A percentile compares a stretch with the other conserved stretches of the same genome.
Evolutionary conservation across 495 filamentous ascomycete species (phyloP).

Genomic region (Niebla homalea): DNA sequence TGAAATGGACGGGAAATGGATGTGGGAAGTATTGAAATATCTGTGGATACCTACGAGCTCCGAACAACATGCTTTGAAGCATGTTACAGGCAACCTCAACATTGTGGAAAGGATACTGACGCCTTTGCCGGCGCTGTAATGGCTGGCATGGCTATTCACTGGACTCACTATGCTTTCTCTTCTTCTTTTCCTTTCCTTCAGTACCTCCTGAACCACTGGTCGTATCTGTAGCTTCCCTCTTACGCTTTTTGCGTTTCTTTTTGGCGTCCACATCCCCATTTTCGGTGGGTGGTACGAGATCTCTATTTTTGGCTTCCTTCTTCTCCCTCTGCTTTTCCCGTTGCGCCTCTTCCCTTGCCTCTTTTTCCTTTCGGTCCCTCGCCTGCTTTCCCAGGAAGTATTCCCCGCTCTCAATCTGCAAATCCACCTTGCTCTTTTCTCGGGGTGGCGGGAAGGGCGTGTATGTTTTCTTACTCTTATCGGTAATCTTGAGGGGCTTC

Average conservation of each 20-base stretch:
- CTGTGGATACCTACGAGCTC: too few species aligned
- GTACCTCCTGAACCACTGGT: constrained; percentile 30
- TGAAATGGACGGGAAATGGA: too few species aligned
- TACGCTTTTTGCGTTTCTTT: constrained; percentile 44
- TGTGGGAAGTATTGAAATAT: too few species aligned
- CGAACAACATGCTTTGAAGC: too few species aligned
- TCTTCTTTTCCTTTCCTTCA: constrained; percentile 28
- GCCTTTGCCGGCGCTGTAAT: too few species aligned
- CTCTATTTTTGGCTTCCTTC: constrained; percentile 68
- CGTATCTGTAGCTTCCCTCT: constrained; percentile 35
- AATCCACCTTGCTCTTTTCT: constrained; percentile 93
- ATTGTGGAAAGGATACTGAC: too few species aligned
- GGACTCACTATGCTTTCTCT: constrained; percentile 20
- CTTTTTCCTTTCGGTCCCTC: constrained; percentile 68
- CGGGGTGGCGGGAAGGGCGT: constrained; percentile 64
- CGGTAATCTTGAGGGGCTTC: constrained; percentile 70
- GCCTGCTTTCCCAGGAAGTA: constrained; percentile 89
- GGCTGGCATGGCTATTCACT: too few species aligned
- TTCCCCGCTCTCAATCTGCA: constrained; percentile 96
- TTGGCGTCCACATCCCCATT: constrained; percentile 34
- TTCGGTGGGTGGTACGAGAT: constrained; percentile 78
- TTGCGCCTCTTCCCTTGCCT: constrained; percentile 68
- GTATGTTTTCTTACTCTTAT: constrained; percentile 90
- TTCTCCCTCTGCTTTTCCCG: constrained; percentile 78
- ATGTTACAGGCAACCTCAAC: too few species aligned